Evolutionary conservation across 352 stramenopile species (phyloP), one percentile per base, ranked within the genome.

Genomic region (Phytophthora hybrid): DNA sequence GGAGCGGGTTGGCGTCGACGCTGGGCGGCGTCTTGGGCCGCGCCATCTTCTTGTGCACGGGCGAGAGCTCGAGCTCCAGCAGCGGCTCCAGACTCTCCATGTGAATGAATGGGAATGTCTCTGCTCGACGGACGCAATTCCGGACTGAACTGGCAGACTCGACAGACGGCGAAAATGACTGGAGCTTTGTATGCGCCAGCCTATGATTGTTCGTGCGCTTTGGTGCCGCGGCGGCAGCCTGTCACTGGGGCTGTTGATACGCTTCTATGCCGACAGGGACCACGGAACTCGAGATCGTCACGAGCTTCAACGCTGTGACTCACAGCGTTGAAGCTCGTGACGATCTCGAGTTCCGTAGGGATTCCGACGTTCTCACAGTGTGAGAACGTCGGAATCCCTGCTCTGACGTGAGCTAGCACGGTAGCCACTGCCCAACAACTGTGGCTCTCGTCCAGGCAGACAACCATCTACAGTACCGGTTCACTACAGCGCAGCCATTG

Each of bases 31-130:
- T 13, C 63, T 73, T 73, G 39, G 26, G 26, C 37, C 37, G 11
- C 37, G 66, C 52, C 52, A 39, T 73, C 32, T 69, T 76, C 69
- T 76, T 76, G 21, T 73, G 63, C 7, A 73, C 26, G 39, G 69
- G 63, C 37, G 69, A 76, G 39, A 73, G 63, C 29, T 73, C 69
- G 37, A 63, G 29, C 49, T 73, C 58, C 31, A 60, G 32, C 8
- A 76, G 46, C 18, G 60, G 55, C 68, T 70, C 62, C 31, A 75
- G 29, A 4, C 16, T 26, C 5, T 71, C 64, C 54, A 59, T 66
- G 18, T 9, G 1, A 10, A 51, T n/a, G 66, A 44, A 11, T 9
- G 16, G 16, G 37, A 18, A 14, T 44, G 37, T 44, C 26, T 31
- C 26, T 31, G 26, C 26, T 31, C 26, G 26, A 31, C 4, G 26